phyloP scores from a whole-genome alignment of 2,329 filamentous ascomycete genomes.

The Botryotinia calthae region DNA sequence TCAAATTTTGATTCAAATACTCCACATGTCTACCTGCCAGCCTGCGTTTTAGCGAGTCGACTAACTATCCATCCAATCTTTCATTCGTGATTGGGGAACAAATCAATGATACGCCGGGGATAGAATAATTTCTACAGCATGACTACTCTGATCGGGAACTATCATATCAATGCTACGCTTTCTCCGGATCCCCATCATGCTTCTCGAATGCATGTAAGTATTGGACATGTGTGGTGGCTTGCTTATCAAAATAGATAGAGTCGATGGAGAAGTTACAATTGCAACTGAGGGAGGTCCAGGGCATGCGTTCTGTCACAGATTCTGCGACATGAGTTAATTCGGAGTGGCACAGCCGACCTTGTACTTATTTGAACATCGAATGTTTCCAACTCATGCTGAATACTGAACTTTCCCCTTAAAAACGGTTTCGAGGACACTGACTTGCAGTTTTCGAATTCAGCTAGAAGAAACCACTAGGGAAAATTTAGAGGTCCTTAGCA shows the following conservation, averaged over 20 bases:
- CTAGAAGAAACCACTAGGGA: not conserved
- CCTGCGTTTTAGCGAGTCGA: too few species aligned
- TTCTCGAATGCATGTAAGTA: not conserved
- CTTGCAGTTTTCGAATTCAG: not conserved
- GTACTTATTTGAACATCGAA: not conserved
- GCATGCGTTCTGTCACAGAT: not conserved
- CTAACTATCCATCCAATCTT: not conserved
- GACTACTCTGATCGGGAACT: not conserved
- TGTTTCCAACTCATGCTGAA: not conserved
- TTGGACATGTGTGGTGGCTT: not conserved
- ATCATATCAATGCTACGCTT: not conserved
- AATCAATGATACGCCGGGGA: not conserved
- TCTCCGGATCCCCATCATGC: not conserved
- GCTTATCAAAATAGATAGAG: not conserved
- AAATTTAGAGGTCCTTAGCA: not conserved
- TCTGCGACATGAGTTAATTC: not conserved
- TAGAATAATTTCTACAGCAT: not conserved
- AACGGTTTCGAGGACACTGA: not conserved
- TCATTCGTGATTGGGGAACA: too few species aligned
- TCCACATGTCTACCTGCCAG: not conserved
- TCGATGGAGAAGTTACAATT: not conserved
- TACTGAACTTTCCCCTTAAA: not conserved
- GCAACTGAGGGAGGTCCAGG: not conserved
- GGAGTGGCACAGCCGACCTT: not conserved
- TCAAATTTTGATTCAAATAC: not conserved